Evolutionary conservation across 1,139 yeast species (phyloP), one percentile per base, ranked within the genome.

Genomic region (Scheffersomyces illinoinensis): DNA sequence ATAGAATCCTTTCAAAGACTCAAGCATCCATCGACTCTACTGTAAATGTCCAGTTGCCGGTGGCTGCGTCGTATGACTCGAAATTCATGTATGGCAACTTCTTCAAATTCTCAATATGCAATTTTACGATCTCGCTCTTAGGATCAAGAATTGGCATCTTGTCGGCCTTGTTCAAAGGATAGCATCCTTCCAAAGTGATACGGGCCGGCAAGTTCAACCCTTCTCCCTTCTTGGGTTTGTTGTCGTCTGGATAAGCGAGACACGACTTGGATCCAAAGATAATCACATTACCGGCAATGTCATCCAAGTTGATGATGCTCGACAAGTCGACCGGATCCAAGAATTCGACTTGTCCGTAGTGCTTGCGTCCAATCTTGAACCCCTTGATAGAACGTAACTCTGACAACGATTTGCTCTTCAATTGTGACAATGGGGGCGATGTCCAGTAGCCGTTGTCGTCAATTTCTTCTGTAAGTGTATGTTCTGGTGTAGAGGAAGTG

Each of bases 1-100:
- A 3, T 52, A 24, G 17, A 26, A 52, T 17, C 21, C 20, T 53
- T 10, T 20, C 49, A 10, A 20, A 14, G 50, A 53, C 26, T 53
- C 54, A 53, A 46, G 39, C 56, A 48, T 50, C 60, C 47, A 61
- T 60, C 24, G 54, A 47, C 49, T 79, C 83, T 19, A 85, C 84
- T 26, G 79, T 79, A 71, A 93, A 93, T 0, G 85, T 82, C 97
- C 97, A 93, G 50, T 88, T 83, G 48, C 99, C 99, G 3, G 90
- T 82, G 23, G 79, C 82, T 0, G 95, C 86, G 63, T 92, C 96
- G 77, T 92, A 96, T 57, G 88, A 83, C 47, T 85, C 83, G 74
- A 93, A 95, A 62, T 83, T 82, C 61, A 90, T 82, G 49, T 80
- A 87, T 19, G 85, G 83, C 61, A 87, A 77, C 47, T 75, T 75